Conservation (phyloP, 106 monocot species). For the Gastrodia elata region DNA sequence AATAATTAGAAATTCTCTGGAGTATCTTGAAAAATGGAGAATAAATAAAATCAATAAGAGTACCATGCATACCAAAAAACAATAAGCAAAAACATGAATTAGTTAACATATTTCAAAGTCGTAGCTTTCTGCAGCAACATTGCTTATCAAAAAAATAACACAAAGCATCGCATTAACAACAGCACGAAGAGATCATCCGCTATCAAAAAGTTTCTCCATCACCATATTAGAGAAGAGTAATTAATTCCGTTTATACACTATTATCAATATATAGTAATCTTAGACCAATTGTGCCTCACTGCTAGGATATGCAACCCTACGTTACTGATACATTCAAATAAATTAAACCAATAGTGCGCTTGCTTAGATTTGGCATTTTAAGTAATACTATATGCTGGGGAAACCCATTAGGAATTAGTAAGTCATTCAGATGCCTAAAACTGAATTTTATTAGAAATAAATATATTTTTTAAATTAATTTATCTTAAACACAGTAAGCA, state of each 20-base stretch:
- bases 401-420: no score
- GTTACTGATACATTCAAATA: no score
- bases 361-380: no score
- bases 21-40: neutral
- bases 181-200: neutral
- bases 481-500: no score
- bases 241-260: neutral
- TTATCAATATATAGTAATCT: neutral
- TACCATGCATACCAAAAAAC: neutral
- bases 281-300: neutral
- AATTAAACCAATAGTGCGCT: no score
- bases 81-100: neutral
- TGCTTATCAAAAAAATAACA: neutral
- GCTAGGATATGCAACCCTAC: neutral
- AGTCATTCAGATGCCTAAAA: no score
- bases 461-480: no score
- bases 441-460: no score
- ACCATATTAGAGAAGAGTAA: neutral
- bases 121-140: neutral
- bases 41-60: neutral
- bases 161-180: neutral
- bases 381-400: no score
- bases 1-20: neutral
- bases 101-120: neutral
- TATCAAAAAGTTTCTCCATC: neutral